A percentile compares a stretch with the other conserved stretches of the same genome.
These are phyloP conservation scores for Trematosphaeria pertusa DNA, from an alignment of 2,329 filamentous ascomycete species.

Conservation along the genomic window DNA sequence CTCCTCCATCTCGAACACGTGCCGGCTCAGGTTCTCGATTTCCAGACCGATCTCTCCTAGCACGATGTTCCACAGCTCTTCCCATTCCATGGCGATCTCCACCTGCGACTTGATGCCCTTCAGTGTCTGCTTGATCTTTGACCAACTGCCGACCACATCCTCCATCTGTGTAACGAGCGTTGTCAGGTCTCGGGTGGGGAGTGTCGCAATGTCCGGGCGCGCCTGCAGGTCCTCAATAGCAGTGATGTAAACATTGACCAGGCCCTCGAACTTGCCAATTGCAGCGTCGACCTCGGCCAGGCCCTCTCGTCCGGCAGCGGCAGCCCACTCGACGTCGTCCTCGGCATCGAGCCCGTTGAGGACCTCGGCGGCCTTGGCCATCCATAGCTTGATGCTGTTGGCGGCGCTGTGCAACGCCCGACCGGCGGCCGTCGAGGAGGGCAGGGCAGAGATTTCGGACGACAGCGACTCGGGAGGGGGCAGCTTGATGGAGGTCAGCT, in stretches of 20 bases:
- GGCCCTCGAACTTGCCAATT: slow-evolving; percentile 82
- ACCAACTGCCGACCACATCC: slow-evolving; percentile 82
- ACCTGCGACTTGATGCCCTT: slow-evolving; percentile 87
- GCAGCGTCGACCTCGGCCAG: slow-evolving; percentile 72
- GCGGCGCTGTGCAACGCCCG: slow-evolving; percentile 84
- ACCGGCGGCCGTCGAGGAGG: slow-evolving; percentile 82
- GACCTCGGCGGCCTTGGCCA: slow-evolving; percentile 88
- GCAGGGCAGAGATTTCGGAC: slow-evolving; percentile 81
- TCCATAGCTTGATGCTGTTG: slow-evolving; percentile 93
- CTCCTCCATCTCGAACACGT: slow-evolving; percentile 99
- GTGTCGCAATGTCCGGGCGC: slow-evolving; percentile 74
- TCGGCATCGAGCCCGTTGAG: slow-evolving; percentile 89
- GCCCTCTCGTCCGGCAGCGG: slow-evolving; percentile 85
- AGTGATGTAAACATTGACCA: slow-evolving; percentile 90
- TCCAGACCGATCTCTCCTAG: slow-evolving; percentile 92
- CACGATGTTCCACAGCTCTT: slow-evolving; percentile 93
- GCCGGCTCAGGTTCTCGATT: slow-evolving; percentile 76
- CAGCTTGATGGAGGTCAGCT: slow-evolving; percentile 87
- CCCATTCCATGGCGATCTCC: slow-evolving; percentile 98
- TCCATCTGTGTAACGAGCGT: slow-evolving; percentile 89
- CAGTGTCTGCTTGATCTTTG: slow-evolving; percentile 77
- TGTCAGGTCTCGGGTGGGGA: slow-evolving; percentile 75
- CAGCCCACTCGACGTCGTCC: slow-evolving; percentile 95
- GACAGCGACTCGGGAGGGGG: slow-evolving; percentile 86
- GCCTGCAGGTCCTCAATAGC: slow-evolving; percentile 92